These are phyloP conservation scores for Rhododendron griersonianum DNA, from an alignment of 148 eudicot genomes.

Conservation along the genomic window DNA sequence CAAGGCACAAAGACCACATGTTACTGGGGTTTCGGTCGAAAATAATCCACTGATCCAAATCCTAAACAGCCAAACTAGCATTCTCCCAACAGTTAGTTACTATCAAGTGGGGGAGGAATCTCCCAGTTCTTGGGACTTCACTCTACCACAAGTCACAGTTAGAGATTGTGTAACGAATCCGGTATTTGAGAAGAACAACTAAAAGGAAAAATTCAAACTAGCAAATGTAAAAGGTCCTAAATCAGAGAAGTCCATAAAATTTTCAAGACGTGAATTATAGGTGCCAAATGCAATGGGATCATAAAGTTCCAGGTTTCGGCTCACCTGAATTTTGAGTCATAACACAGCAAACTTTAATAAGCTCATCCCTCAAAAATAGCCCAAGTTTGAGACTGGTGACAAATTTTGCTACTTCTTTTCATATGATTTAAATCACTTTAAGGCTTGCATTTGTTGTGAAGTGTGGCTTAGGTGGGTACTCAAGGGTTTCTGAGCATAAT, in stretches of 20 bases:
- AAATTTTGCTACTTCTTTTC: not conserved
- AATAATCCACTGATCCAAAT: not conserved
- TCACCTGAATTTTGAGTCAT: not conserved
- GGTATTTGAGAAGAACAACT: not conserved
- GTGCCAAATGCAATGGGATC: not conserved
- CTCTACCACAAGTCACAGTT: too few relatives aligned
- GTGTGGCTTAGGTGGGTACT: not conserved
- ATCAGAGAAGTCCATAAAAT: not conserved
- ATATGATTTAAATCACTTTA: not conserved
- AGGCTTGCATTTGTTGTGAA: not conserved
- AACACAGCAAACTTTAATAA: not conserved
- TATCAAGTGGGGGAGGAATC: not conserved
- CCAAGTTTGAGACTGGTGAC: not conserved
- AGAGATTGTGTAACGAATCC: not conserved
- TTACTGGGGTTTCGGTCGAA: not conserved
- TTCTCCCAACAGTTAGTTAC: not conserved
- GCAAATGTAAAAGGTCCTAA: not conserved
- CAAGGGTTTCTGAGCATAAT: not conserved
- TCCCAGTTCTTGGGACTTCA: not conserved
- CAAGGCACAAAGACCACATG: not conserved
- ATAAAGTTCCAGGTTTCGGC: not conserved
- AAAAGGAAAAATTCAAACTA: not conserved
- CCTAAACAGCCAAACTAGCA: conserved; percentile 3
- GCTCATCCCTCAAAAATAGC: not conserved
- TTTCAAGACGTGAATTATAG: not conserved